A percentile compares a stretch with the other conserved stretches of the same genome.
Conservation (phyloP, 1,284 basidiomycete species). For the Cutaneotrichosporon curvatum region DNA sequence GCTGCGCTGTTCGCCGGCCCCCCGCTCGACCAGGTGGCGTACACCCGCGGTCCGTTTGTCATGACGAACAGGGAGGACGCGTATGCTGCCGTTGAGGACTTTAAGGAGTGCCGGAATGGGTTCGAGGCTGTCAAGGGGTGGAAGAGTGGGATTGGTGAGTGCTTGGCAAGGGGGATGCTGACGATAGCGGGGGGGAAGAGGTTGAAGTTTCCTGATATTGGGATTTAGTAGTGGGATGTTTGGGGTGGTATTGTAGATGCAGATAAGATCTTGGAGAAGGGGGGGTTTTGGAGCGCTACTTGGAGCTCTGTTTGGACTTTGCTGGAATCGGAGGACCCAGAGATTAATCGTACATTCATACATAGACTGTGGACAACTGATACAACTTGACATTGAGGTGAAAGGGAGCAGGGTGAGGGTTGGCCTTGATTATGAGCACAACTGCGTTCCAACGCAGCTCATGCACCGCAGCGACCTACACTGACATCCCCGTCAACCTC, state of each 20-base stretch:
- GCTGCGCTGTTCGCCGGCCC: constrained; percentile 75
- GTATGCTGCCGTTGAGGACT: constrained; percentile 73
- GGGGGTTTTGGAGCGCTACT: too few relatives aligned
- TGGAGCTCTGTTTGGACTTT: too few relatives aligned
- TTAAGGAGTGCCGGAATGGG: constrained; percentile 69
- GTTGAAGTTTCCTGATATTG: background rate
- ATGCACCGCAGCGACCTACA: too few relatives aligned
- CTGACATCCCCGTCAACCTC: constrained; percentile 10
- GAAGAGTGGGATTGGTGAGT: constrained; percentile 68
- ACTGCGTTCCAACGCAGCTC: too few relatives aligned
- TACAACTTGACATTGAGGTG: too few relatives aligned
- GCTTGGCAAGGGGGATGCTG: background rate
- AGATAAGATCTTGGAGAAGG: too few relatives aligned
- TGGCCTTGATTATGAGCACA: too few relatives aligned
- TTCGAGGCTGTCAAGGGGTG: constrained; percentile 85
- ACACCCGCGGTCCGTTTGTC: constrained; percentile 57
- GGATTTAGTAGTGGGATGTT: background rate
- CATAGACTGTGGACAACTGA: too few relatives aligned
- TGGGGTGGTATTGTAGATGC: too few relatives aligned
- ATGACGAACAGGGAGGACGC: constrained; percentile 76
- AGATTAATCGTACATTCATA: too few relatives aligned
- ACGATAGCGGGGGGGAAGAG: background rate
- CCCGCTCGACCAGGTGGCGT: constrained; percentile 78
- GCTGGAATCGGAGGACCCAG: too few relatives aligned
- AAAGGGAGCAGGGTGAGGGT: too few relatives aligned